Percentiles rank a stretch among this genome's conserved stretches.
Conservation (phyloP, 192 early-diverging fungal genomes). For the Podila verticillata region DNA sequence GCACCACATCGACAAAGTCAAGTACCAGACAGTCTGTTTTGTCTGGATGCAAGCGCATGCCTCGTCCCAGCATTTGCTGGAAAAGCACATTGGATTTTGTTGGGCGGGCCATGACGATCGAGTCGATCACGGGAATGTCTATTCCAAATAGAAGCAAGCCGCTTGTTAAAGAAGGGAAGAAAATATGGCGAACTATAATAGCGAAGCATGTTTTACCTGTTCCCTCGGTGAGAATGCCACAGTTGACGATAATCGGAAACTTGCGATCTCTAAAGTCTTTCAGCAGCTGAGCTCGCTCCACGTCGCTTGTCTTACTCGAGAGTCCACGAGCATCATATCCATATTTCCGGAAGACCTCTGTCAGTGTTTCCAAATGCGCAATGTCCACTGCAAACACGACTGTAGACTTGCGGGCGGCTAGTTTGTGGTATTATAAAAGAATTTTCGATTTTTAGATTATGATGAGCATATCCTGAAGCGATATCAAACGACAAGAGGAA, state of each 20-base stretch:
- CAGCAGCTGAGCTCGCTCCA: constrained; percentile 67
- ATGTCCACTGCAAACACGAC: constrained; percentile 93
- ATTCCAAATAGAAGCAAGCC: constrained; percentile 1
- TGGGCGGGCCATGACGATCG: constrained; percentile 86
- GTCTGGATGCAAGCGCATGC: constrained; percentile 70
- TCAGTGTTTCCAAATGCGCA: constrained; percentile 72
- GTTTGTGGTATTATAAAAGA: not conserved
- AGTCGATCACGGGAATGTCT: constrained; percentile 92
- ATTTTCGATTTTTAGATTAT: too few species aligned
- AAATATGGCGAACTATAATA: not conserved
- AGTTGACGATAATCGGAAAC: constrained; percentile 89
- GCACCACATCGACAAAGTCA: constrained; percentile 87
- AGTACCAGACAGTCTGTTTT: constrained; percentile 86
- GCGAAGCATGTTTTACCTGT: constrained; percentile 34
- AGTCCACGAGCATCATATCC: constrained; percentile 64
- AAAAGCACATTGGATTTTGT: constrained; percentile 87
- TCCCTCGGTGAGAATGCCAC: constrained; percentile 80
- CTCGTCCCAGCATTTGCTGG: constrained; percentile 97
- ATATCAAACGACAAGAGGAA: too few species aligned
- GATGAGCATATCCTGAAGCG: too few species aligned
- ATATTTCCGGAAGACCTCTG: constrained; percentile 59
- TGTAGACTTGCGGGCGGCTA: constrained; percentile 65
- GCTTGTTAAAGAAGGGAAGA: too few species aligned
- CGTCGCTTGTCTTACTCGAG: constrained; percentile 62
- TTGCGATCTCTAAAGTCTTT: constrained; percentile 65